Percentiles rank a stretch among this genome's conserved stretches.
Conservation (phyloP, 1,139 yeast species). For the Debaryomyces psychrophilus region DNA sequence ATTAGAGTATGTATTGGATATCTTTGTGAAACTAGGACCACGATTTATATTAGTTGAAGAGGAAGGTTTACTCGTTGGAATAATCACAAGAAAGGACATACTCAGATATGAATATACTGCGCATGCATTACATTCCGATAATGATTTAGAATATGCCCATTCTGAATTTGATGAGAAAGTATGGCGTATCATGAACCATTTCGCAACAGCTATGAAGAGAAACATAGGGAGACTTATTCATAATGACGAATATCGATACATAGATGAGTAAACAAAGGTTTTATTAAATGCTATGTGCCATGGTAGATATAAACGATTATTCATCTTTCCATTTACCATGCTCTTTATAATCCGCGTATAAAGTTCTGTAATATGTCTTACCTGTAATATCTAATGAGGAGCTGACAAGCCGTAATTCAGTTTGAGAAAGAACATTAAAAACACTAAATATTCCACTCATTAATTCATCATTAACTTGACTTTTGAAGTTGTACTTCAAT, state of each 20-base stretch:
- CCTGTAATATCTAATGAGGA: constrained; percentile 74
- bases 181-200: constrained; percentile 39
- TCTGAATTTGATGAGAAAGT: constrained; percentile 36
- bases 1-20: constrained; percentile 64
- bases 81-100: constrained; percentile 69
- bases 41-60: constrained; percentile 66
- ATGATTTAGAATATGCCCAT: constrained; percentile 17
- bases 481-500: constrained; percentile 52
- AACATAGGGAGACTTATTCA: constrained; percentile 35
- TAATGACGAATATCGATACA: constrained; percentile 33
- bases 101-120: constrained; percentile 53
- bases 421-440: constrained; percentile 68
- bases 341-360: constrained; percentile 74
- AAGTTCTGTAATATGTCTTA: constrained; percentile 63
- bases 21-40: constrained; percentile 83
- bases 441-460: constrained; percentile 61
- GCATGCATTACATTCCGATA: constrained; percentile 26
- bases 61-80: constrained; percentile 56
- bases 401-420: constrained; percentile 67
- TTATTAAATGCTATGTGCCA: not conserved
- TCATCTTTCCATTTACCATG: constrained; percentile 84
- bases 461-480: constrained; percentile 53
- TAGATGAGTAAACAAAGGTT: constrained; percentile 2
- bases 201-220: constrained; percentile 24
- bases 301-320: constrained; percentile 18